Base-by-base conservation (phyloP, 2,329 filamentous ascomycete species). In the Cercospora sp. region DNA sequence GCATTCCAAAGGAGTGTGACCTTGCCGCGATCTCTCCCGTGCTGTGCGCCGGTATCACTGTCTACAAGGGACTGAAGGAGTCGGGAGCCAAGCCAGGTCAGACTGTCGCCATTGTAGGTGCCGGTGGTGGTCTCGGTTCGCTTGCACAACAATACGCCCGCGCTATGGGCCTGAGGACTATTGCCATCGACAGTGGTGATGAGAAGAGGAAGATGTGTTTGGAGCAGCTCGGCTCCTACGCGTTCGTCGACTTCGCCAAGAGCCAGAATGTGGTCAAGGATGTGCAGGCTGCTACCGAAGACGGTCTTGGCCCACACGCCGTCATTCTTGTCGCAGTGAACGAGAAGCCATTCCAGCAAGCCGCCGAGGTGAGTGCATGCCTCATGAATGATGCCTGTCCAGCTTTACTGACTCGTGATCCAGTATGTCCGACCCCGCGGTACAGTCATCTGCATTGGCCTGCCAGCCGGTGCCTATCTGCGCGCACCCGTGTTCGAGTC, bases 331-430 rank as follows among this genome's bases (percentile, higher is more conserved):
- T 97, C 69, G 94, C 94, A 69, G 93, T 92, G 63, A 87, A 85
- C 75, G 94, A 97, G 86, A 92, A 90, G 84, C 94, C 94, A 64
- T 97, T 97, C 89, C 93, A 97, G 83, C 94, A 97, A 84, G 94
- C 94, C 51, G 89, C 92, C 59, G 89, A 86, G 75, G 76, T 78
- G 67, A 69, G 75, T 70, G 20, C 13, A 45, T 48, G 20, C 16
- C 9, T 57, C 28, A 63, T 12, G 13, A 10, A 18, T 18, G 26
- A n/a, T 64, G 31, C 60, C 53, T 13, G n/a, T 12, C 28, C 48
- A 61, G 18, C 63, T 60, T 40, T 55, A 40, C 57, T 69, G 53
- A 67, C 66, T 5, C n/a, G 23, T 55, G n/a, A 31, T 62, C 23
- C 60, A 87, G 81, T 97, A 97, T 81, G 90, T 97, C 70, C 91